phyloP scores from a whole-genome alignment of 257 asterid species.

The Craterostigma plantagineum region DNA sequence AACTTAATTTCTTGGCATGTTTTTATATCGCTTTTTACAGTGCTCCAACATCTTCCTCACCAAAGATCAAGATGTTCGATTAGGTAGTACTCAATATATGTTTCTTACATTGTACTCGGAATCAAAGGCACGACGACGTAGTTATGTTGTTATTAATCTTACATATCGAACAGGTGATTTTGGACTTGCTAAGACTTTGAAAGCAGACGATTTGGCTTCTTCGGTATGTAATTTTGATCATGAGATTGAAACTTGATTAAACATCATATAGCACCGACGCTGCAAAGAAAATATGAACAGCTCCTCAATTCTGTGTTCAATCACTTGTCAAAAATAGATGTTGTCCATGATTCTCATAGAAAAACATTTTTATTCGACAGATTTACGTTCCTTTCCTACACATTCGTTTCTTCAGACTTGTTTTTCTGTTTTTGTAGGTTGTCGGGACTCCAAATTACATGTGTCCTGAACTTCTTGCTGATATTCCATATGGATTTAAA shows the following conservation, averaged over 20 bases:
- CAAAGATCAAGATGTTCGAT: constrained; percentile 80
- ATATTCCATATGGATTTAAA: constrained; percentile 92
- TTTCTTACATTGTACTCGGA: not conserved
- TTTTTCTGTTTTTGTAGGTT: constrained; percentile 53
- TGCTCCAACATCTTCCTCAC: constrained; percentile 97
- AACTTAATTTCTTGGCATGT: constrained; percentile 5
- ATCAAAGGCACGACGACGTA: not conserved
- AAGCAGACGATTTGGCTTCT: constrained; percentile 98
- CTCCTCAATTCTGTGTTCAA: no score
- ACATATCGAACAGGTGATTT: constrained; percentile 56
- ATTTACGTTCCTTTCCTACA: constrained; percentile 8
- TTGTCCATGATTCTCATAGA: no score
- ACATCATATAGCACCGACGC: constrained; percentile 9
- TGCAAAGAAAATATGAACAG: no score
- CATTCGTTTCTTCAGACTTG: no score
- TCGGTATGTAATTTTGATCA: constrained; percentile 57
- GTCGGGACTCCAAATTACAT: constrained; percentile 99
- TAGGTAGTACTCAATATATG: constrained; percentile 30
- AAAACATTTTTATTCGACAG: no score
- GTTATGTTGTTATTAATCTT: not conserved
- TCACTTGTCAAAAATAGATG: constrained; percentile 4
- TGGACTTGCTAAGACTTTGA: constrained; percentile 94
- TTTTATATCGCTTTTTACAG: constrained; percentile 23
- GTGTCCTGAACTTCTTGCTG: constrained; percentile 99
- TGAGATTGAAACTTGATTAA: no score